Conservation (phyloP, 208 protist genomes). For the Tritrichomonas musculus region DNA sequence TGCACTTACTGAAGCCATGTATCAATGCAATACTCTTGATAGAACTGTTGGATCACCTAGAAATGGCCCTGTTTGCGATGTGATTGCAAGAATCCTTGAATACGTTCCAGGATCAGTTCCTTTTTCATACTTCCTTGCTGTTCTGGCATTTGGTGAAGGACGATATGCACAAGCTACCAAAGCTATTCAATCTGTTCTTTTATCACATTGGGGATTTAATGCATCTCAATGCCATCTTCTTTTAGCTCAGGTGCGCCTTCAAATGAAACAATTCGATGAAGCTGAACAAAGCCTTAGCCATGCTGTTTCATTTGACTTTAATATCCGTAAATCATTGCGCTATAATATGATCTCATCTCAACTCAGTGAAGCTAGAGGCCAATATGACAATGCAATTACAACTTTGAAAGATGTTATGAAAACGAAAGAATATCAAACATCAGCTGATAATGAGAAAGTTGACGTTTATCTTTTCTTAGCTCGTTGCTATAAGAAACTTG, state of each 20-base stretch:
- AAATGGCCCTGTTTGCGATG: constrained; percentile 2
- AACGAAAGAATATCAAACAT: not conserved
- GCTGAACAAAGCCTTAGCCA: not conserved
- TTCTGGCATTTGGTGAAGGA: constrained; percentile 8
- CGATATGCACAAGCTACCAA: not conserved
- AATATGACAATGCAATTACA: not conserved
- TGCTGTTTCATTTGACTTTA: constrained; percentile 12
- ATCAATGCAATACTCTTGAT: not conserved
- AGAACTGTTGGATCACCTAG: not conserved
- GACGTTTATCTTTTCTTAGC: not conserved
- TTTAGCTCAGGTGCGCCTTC: not conserved
- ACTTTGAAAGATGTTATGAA: not conserved
- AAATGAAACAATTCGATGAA: constrained; percentile 33
- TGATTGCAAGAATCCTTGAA: not conserved
- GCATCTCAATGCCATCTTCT: constrained; percentile 24
- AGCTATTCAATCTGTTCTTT: not conserved
- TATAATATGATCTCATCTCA: not conserved
- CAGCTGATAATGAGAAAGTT: not conserved
- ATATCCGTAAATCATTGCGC: not conserved
- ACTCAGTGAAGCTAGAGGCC: not conserved
- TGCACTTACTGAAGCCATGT: constrained; percentile 8
- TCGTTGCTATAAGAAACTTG: not conserved
- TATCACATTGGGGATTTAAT: constrained; percentile 24
- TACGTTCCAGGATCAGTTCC: not conserved
- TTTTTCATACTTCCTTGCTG: not conserved